Base-by-base conservation (phyloP, 2,329 filamentous ascomycete genomes). In the Alternaria sp. region DNA sequence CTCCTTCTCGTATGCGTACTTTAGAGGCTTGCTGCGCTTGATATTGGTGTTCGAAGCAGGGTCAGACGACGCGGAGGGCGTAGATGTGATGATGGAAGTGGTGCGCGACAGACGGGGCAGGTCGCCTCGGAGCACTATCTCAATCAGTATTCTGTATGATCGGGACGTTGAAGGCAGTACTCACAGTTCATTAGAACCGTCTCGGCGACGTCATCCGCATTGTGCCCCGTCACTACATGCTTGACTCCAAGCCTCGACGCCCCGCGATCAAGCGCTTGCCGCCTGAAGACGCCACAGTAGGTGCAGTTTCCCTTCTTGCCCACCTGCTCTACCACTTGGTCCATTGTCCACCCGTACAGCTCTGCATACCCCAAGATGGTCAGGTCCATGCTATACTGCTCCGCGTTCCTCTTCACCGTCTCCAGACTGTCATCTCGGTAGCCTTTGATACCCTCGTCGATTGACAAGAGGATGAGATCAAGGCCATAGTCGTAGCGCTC, bases 281-380 rank as follows among this genome's bases (percentile, higher is more conserved):
- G 87, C 58, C 96, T 87, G 78, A 99, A 99, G 18, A 99, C 96
- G 14, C 96, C 96, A 75, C 96, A 99, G 76, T 99, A 99, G 28
- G 96, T 99, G 86, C 96, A 99, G 81, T 99, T 99, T 28, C 95
- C 94, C 80, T 97, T 98, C 83, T 97, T 98, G 14, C 96, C 96
- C 55, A 99, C 92, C 51, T 95, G 93, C 74, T 94, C 92, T 5
- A 99, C 96, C 10, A 99, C 96, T 76, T 98, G 93, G 76, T 99
- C 96, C 96, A 99, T 99, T 1, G 94, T 97, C 96, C 96, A 99
- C 9, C 95, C 96, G 78, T 99, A 99, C 10, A 99, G 84, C 75
- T 97, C 92, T 58, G 90, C 91, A 75, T 99, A 99, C 54, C 95
- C 94, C 54, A 99, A 89, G 60, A 99, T 97, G 72, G 93, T 92